Base-by-base conservation (phyloP, 2,329 filamentous ascomycete species). In the Apiospora pterosperma region DNA sequence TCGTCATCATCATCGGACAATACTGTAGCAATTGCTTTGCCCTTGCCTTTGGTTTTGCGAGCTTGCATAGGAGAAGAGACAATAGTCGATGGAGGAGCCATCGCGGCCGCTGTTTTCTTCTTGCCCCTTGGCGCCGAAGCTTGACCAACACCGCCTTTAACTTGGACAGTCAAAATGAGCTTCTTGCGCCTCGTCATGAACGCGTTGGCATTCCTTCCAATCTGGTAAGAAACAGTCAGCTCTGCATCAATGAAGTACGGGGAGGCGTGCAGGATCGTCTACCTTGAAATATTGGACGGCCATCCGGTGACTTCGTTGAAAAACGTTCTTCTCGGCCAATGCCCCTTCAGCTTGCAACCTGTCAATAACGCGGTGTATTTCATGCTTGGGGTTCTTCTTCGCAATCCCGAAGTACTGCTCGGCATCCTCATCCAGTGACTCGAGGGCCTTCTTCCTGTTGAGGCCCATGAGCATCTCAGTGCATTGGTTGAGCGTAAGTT, bases 361-460 rank as follows among this genome's bases (percentile, higher is more conserved):
- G 72, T 92, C 88, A 71, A 97, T 92, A n/a, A 98, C 83, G 42
- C 93, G 89, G 73, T 97, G 91, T 14, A 93, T 84, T 72, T 96
- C 92, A 39, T 89, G 87, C 71, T 90, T 88, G 65, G 90, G 89
- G 69, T 97, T 79, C 19, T 86, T 81, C 67, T 85, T 87, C 16
- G 91, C 93, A 48, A 85, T 83, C 16, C 92, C 93, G 75, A 88
- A 89, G 65, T 89, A 85, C 21, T 85, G 77, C 41, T 86, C 81
- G 41, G 88, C 86, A 4, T 79, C 74, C 2, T 80, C 72, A 16
- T 84, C 61, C 52, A 69, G 80, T 5, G 52, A 48, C 19, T 64
- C 59, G 44, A 86, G 84, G 48, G 86, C 80, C 64, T 86, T 85
- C 65, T 82, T 85, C 66, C 84, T 86, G 65, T 85, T 88, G 10